A percentile compares a stretch with the other conserved stretches of the same genome.
phyloP scores from a whole-genome alignment of 2,329 filamentous ascomycete species.

The Madurella mycetomatis region DNA sequence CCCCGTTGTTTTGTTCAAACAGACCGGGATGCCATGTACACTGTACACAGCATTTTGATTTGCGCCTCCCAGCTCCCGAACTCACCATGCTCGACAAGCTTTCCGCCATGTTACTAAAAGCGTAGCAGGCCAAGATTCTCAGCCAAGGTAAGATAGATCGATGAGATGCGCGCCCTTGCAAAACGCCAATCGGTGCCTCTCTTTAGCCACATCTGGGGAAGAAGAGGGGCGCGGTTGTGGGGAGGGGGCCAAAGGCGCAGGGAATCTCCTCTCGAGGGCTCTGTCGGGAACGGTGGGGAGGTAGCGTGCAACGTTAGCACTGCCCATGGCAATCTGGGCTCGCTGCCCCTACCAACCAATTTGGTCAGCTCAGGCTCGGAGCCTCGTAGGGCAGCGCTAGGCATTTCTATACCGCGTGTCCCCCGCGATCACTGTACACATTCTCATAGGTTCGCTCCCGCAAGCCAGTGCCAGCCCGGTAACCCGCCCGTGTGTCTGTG shows the following conservation, averaged over 20 bases:
- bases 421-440: constrained; percentile 2
- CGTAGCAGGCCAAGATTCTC: background rate
- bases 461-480: background rate
- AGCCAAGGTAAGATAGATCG: no score
- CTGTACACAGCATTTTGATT: background rate
- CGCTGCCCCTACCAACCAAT: background rate
- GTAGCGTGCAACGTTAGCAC: no score
- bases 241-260: no score
- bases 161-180: no score
- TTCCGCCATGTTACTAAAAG: constrained; percentile 3
- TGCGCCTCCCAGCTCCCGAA: background rate
- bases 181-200: no score
- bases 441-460: background rate
- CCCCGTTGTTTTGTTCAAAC: no score
- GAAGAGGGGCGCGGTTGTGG: no score
- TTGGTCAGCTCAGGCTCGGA: background rate
- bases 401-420: constrained; percentile 8
- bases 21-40: no score
- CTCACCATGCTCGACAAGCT: background rate
- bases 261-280: no score
- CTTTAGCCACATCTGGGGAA: no score
- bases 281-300: no score
- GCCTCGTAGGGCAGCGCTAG: constrained; percentile 8
- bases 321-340: no score
- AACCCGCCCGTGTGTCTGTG: background rate